Evolutionary conservation across 352 stramenopile genomes (phyloP).

Genomic region (Phytopythium oedochilum): DNA sequence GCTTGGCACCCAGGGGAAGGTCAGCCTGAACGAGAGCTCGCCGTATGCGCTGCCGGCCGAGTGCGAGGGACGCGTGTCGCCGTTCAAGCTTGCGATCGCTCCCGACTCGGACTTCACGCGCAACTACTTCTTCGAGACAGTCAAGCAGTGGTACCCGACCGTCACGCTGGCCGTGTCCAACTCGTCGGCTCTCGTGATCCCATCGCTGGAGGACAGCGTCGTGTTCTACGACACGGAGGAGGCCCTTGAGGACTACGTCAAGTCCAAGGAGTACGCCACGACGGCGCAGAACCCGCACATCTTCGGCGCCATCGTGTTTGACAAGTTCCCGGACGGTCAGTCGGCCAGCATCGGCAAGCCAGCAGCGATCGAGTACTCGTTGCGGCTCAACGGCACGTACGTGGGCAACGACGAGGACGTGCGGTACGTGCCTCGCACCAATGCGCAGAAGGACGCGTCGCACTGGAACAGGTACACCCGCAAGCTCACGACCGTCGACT

Average conservation of each 20-base stretch:
- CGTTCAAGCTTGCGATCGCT: conserved; percentile 49
- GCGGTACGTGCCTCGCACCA: conserved; percentile 2
- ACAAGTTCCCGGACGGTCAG: conserved; percentile 30
- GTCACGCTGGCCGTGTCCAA: conserved; percentile 12
- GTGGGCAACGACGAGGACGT: neutral
- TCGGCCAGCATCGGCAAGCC: conserved; percentile 41
- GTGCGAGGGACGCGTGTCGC: conserved; percentile 26
- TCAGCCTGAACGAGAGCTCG: conserved; percentile 23
- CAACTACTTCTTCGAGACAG: conserved; percentile 53
- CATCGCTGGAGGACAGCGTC: conserved; percentile 51
- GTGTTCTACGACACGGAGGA: conserved; percentile 50
- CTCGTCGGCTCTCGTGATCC: conserved; percentile 24
- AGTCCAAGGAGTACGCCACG: conserved; percentile 36
- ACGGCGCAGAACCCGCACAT: conserved; percentile 33
- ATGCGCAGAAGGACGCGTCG: neutral
- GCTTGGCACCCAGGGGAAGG: neutral
- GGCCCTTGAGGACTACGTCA: conserved; percentile 41
- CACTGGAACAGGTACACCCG: conserved; percentile 5
- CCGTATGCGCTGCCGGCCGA: conserved; percentile 17
- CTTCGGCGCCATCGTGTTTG: conserved; percentile 62
- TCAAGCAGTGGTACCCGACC: conserved; percentile 49
- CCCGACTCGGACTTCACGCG: conserved; percentile 56
- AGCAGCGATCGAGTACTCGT: conserved; percentile 49
- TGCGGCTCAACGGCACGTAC: conserved; percentile 58
- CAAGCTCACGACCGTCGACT: conserved; percentile 21